phyloP scores from a whole-genome alignment of 2,329 filamentous ascomycete species.

The Alternaria ethzedia region DNA sequence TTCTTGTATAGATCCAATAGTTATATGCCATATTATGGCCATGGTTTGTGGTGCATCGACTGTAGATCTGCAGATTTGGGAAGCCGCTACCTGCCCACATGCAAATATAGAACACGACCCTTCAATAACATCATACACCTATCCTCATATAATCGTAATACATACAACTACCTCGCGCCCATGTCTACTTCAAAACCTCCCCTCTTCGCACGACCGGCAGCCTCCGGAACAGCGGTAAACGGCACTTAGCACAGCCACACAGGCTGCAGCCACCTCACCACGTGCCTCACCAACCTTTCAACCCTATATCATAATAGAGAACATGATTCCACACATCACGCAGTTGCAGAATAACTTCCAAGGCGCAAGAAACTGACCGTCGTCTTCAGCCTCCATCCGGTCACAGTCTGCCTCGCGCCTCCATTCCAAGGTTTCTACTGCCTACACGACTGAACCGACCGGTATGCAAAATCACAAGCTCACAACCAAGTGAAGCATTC shows the following conservation, averaged over 20 bases:
- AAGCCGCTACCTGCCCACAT: background rate
- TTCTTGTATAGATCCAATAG: background rate
- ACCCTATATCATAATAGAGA: background rate
- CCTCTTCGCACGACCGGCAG: background rate
- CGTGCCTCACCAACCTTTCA: background rate
- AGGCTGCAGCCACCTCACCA: background rate
- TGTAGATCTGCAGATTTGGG: background rate
- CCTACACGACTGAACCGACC: background rate
- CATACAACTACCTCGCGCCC: background rate
- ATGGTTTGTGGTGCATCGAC: background rate
- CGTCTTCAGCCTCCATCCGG: background rate
- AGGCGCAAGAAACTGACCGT: background rate
- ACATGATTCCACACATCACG: background rate
- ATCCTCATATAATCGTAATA: background rate
- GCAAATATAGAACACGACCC: background rate
- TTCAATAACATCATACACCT: background rate
- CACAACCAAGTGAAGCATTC: background rate
- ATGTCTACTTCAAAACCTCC: background rate
- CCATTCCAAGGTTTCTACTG: background rate
- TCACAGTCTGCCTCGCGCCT: background rate
- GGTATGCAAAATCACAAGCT: background rate
- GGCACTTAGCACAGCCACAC: conserved; percentile 1
- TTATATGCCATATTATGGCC: background rate
- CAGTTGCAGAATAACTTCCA: too few relatives aligned
- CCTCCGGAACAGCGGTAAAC: conserved; percentile 17